Base-by-base conservation (phyloP, 1,284 basidiomycete genomes). In the Puccinia triticina region DNA sequence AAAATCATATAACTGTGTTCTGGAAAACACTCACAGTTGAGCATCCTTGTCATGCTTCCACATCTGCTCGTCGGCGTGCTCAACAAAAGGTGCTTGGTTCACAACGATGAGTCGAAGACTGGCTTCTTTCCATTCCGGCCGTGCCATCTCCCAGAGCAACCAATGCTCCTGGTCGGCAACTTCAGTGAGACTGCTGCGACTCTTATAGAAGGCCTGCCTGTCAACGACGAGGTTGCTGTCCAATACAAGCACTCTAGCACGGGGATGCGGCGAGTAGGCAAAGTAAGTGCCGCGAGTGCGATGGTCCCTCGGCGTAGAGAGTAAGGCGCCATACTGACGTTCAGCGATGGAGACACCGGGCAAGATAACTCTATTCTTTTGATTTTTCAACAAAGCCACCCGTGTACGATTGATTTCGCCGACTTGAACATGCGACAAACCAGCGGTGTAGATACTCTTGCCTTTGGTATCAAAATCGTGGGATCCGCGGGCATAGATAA, bases 391-490 rank as follows among this genome's bases (percentile, higher is more conserved):
- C 21, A 82, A 57, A 8, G 79, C 79, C 2, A 82, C 79, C 23
- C 79, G 55, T 18, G 81, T 82, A 4, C 81, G 73, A 77, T 82
- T 82, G 16, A 82, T 23, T 76, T 82, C 81, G 2, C 81, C 81
- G 10, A 82, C 23, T 46, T 82, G 81, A n/a, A 82, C 81, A 59
- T 50, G n/a, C 0, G 84, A 79, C 8, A 82, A 23, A 4, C 85
- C 85, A 21, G 85, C 85, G 0, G 82, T 82, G 61, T 85, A 85
- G 0, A 76, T 61, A 69, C 84, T 85, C 69, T 29, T 34, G 3
- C 85, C 85, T 12, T 82, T 83, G 16, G 23, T 0, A 64, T 85
- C 85, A 83, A 85, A 85, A 64, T 85, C 85, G 67, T 85, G 85
- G 46, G 84, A 84, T 26, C 85, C 85, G 1, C 85, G 48, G 3